phyloP scores from a whole-genome alignment of 2,329 filamentous ascomycete species.

The Arthrobotrys iridis region DNA sequence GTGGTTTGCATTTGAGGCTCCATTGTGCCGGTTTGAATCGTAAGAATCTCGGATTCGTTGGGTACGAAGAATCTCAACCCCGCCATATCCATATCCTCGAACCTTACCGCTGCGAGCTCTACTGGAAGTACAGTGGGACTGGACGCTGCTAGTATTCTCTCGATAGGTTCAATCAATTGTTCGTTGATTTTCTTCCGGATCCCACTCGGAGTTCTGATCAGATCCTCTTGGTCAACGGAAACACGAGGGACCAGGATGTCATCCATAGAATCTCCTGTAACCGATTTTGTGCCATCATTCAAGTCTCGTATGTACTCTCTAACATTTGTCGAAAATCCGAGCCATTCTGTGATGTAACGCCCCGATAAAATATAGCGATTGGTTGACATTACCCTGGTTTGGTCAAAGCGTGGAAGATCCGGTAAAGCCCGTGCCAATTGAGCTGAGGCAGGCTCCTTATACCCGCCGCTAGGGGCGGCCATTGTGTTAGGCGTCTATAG shows the following conservation, averaged over 20 bases:
- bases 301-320: constrained; percentile 1
- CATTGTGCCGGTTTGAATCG: background rate
- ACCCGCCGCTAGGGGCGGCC: constrained; percentile 10
- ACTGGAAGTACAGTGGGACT: background rate
- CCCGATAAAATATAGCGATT: background rate
- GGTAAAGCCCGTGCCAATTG: constrained; percentile 8
- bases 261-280: constrained; percentile 9
- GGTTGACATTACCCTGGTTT: background rate
- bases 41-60: background rate
- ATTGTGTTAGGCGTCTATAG: background rate
- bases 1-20: background rate
- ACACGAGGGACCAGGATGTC: background rate
- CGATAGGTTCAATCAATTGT: constrained; percentile 3
- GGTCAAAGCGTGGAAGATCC: constrained; percentile 2
- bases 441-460: constrained; percentile 11
- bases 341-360: background rate
- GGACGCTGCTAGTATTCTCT: constrained; percentile 7
- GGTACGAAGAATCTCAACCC: background rate
- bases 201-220: background rate
- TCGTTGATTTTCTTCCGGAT: constrained; percentile 1
- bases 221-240: background rate
- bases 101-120: background rate
- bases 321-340: constrained; percentile 9
- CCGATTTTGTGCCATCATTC: background rate
- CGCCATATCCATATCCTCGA: background rate